Base-by-base conservation (phyloP, 208 protist genomes). In the Plasmodiophora brassicae region DNA sequence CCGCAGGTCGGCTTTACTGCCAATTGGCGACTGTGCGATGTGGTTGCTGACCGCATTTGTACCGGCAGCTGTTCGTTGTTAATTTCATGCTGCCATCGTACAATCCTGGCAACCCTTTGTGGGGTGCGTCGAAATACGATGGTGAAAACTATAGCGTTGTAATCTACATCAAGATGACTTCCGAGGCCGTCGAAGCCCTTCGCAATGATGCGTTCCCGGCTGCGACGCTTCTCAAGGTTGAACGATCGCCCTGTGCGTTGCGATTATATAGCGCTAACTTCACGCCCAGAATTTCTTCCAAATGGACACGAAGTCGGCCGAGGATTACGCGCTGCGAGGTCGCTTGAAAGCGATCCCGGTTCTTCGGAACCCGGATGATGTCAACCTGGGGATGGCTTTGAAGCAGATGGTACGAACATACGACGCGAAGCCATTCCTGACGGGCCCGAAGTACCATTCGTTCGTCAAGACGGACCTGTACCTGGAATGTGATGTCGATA, bases 61-160 rank as follows among this genome's bases (percentile, higher is more conserved):
- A 25, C 20, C 20, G 10, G 14, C 41, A 78, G 65, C 65, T 78
- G 65, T 78, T 78, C 41, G 65, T 78, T 8, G 65, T 78, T 5
- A 78, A 78, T 32, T 78, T 78, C n/a, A 78, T 78, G 65, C 65
- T 78, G 65, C 65, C 65, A 38, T 78, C 65, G 65, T 78, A 78
- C n/a, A 78, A 78, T 32, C 65, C 65, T 5, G n/a, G 65, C 5
- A 78, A 78, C 41, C 65, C 65, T 5, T 38, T 78, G 20, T 78
- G 65, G 65, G 65, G 65, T 36, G 5, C 65, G 20, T 78, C 65
- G 32, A 38, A 14, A 36, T 36, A 8, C 65, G 65, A 78, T 78
- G 65, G 65, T 8, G 14, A 32, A 32, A 78, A 38, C n/a, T 78
- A 78, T 38, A 78, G 65, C 65, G n/a, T 78, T 38, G 65, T 78